Evolutionary conservation across 2,329 filamentous ascomycete species (phyloP), one percentile per base, ranked within the genome.

Genomic region (Diaporthe helianthi): DNA sequence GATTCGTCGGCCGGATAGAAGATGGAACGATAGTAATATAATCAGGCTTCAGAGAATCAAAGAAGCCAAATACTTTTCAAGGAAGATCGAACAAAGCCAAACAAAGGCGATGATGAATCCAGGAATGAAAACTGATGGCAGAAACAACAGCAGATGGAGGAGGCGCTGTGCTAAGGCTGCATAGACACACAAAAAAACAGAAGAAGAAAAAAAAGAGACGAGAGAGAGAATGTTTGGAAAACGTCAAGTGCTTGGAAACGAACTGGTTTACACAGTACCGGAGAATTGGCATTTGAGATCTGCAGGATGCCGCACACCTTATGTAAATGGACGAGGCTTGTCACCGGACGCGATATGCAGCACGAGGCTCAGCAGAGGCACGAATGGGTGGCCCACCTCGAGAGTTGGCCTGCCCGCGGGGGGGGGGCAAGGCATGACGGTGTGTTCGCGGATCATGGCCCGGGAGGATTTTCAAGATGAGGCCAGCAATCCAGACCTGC

Each of bases 401-500:
- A 66, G 52, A 38, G 55, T 60, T 68, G 52, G 47, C 13, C 33
- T 51, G 65, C 31, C 33, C 55, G 31, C 46, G 51, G 54, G 55
- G 15, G 31, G 54, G 51, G 54, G 55, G 15, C 36, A 53, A n/a
- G n/a, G n/a, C 51, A 44, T 38, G 54, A 47, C 54, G 33, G 33
- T 46, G 54, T 54, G 53, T 26, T 65, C 22, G 36, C 67, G 53
- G 52, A 70, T 46, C 52, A 66, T 22, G 65, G 36, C 24, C 55
- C 65, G 53, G 44, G 36, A 22, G 31, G 15, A 38, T 44, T 49
- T 61, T 52, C 61, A 51, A 72, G 53, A 70, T 72, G 70, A 72
- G 70, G 68, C 70, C 70, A 54, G 44, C 31, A 55, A 58, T 55
- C 24, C 22, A 61, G 70, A 60, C 70, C 65, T 55, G 46, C 58